Evolutionary conservation across 2,329 filamentous ascomycete genomes (phyloP).

Genomic region (Pleoardoris graminearum): DNA sequence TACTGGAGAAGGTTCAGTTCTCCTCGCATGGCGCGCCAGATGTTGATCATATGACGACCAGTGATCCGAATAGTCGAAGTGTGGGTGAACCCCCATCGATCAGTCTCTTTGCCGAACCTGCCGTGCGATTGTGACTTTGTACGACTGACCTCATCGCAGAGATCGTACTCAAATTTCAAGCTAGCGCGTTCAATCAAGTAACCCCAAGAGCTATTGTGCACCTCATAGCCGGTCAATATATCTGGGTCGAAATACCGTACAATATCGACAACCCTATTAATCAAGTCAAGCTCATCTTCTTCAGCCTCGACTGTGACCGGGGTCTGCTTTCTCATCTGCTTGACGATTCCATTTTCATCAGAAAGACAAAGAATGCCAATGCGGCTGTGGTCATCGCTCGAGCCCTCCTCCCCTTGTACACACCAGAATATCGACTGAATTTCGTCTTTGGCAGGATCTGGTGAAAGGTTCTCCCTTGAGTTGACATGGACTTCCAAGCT

Average conservation of each 20-base stretch:
- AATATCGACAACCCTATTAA: conserved; percentile 84
- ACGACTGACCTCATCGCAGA: conserved; percentile 88
- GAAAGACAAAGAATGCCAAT: conserved; percentile 76
- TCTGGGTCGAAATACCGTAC: conserved; percentile 86
- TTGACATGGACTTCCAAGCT: conserved; percentile 92
- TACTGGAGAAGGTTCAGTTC: conserved; percentile 92
- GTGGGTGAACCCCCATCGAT: conserved; percentile 92
- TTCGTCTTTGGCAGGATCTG: conserved; percentile 89
- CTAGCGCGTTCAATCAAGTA: conserved; percentile 90
- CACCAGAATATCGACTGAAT: conserved; percentile 90
- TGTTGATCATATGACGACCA: conserved; percentile 92
- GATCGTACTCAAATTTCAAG: conserved; percentile 82
- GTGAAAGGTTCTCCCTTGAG: conserved; percentile 75
- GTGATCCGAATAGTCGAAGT: conserved; percentile 92
- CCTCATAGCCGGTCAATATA: conserved; percentile 91
- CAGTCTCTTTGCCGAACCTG: conserved; percentile 80
- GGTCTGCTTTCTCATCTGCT: conserved; percentile 65
- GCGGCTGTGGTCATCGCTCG: conserved; percentile 58
- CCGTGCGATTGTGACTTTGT: conserved; percentile 84
- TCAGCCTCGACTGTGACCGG: conserved; percentile 71
- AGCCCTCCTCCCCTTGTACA: conserved; percentile 73
- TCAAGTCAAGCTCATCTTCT: conserved; percentile 77
- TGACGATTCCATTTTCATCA: conserved; percentile 61
- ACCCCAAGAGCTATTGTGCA: conserved; percentile 92
- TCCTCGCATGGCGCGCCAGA: conserved; percentile 94